Base-by-base conservation (phyloP, 2,329 filamentous ascomycete species). In the Didymella lethalis region DNA sequence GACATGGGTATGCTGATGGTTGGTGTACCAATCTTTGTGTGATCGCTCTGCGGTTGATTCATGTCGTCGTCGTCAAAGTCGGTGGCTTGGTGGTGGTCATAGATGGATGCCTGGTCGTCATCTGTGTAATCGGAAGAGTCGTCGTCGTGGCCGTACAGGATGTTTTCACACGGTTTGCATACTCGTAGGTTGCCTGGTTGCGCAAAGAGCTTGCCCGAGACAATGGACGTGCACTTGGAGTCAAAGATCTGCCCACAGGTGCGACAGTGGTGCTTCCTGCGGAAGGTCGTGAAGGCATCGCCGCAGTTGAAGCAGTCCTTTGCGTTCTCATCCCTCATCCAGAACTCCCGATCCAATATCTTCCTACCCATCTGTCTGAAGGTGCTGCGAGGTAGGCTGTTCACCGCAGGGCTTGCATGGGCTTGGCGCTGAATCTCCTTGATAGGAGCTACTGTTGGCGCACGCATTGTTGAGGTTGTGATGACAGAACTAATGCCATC, bases 271-370 rank as follows among this genome's bases (percentile, higher is more conserved):
- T 99, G 95, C 74, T 99, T 99, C 64, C 95, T 88, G 59, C 95
- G 87, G 74, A 98, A 98, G 1, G 94, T 95, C 0, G 92, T 93
- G 72, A 99, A 99, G 2, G 91, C 86, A 58, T 92, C 90, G 44
- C 92, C 92, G 70, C 95, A 99, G 44, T 92, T 86, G 74, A 97
- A 99, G 72, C 95, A 99, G 69, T 97, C 94, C 74, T 96, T 98
- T 59, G 94, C 96, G 63, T 96, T 97, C 72, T 98, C 95, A 74
- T 99, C 95, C 59, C 93, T 91, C 95, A 99, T 99, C 95, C 94
- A 98, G 69, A 97, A 98, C 67, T 98, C 93, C 71, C 93, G 95
- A 75, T 91, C 96, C 45, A 98, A 80, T 7, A 99, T 89, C 71
- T 94, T 93, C 69, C 92, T 91, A 62, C 90, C 88, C 82, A 97